Base-by-base conservation (phyloP, 2,329 filamentous ascomycete species). In the Grosmannia clavigera region DNA sequence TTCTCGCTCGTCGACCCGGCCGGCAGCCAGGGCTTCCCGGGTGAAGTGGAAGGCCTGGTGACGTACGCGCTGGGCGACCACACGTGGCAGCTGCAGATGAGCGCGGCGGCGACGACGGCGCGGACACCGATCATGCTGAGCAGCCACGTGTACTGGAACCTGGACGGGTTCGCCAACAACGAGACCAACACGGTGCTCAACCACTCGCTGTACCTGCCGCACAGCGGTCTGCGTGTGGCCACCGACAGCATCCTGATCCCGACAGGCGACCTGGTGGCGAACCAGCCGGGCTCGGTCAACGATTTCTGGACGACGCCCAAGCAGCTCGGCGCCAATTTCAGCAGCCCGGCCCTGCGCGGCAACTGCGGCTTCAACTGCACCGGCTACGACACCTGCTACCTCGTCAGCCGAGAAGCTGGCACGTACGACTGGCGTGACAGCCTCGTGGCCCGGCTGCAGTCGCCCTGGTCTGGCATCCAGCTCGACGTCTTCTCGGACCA, bases 231-330 rank as follows among this genome's bases (percentile, higher is more conserved):
- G 71, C 80, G 86, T 61, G 76, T 90, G 22, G 86, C 71, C 29
- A 81, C 84, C 11, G 88, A 92, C 71, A 80, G 78, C 62, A 88
- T 89, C 61, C 76, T 89, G 19, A 85, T 92, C 60, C 88, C 88
- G 0, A 90, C 86, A 0, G 88, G 88, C 52, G 81, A 87, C 60
- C 86, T 96, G 64, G 71, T 86, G n/a, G 75, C 83, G 60, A 90
- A 90, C 72, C 71, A 79, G 66, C 74, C 78, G 58, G 82, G 83
- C 48, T 85, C 83, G 0, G 84, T 90, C 64, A 88, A 91, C 66
- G 86, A 91, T 71, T 90, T 92, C 75, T 96, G 91, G 86, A 88
- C 84, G 57, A 72, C 79, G 31, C 87, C 90, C 11, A 95, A 95
- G 77, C 81, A 89, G 66, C 77, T 96, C 56, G 90, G 91, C 33